Percentiles rank a stretch among this genome's conserved stretches.
Conservation (phyloP, 805 yeast species). For the Phaffomyces opuntiae region DNA sequence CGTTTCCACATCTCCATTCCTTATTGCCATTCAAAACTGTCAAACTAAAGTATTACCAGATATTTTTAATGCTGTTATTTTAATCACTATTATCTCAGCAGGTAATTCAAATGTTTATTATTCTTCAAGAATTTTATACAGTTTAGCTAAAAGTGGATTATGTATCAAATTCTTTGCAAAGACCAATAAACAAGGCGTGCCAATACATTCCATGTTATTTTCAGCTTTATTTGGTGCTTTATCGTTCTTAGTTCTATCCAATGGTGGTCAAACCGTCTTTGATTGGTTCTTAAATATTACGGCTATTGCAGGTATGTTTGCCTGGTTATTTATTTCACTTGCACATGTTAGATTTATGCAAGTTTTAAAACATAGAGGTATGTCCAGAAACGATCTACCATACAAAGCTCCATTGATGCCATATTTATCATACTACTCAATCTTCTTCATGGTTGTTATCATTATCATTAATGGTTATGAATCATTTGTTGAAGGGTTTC, state of each 20-base stretch:
- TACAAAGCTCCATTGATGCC: constrained; percentile 73
- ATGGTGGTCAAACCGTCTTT: constrained; percentile 52
- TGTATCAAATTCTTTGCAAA: constrained; percentile 30
- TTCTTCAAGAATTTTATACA: constrained; percentile 61
- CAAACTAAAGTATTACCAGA: constrained; percentile 62
- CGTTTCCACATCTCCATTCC: constrained; percentile 60
- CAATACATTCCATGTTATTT: constrained; percentile 46
- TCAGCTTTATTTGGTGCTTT: constrained; percentile 59
- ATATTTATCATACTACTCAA: constrained; percentile 55
- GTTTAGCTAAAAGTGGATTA: constrained; percentile 60
- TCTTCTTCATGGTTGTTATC: constrained; percentile 45
- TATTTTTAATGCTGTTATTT: constrained; percentile 65
- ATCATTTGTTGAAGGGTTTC: constrained; percentile 47
- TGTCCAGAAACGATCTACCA: constrained; percentile 63
- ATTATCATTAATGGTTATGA: constrained; percentile 68
- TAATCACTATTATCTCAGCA: constrained; percentile 66
- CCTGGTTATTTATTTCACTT: constrained; percentile 61
- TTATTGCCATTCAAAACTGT: constrained; percentile 61
- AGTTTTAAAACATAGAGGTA: constrained; percentile 54
- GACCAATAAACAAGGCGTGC: constrained; percentile 55
- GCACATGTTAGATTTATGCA: constrained; percentile 67
- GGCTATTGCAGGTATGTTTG: constrained; percentile 70
- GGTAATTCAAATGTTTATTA: constrained; percentile 72
- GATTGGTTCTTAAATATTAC: constrained; percentile 69
- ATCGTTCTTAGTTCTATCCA: constrained; percentile 47